A percentile compares a stretch with the other conserved stretches of the same genome.
Conservation (phyloP, 2,329 filamentous ascomycete species). For the Ascosphaera aggregata region DNA sequence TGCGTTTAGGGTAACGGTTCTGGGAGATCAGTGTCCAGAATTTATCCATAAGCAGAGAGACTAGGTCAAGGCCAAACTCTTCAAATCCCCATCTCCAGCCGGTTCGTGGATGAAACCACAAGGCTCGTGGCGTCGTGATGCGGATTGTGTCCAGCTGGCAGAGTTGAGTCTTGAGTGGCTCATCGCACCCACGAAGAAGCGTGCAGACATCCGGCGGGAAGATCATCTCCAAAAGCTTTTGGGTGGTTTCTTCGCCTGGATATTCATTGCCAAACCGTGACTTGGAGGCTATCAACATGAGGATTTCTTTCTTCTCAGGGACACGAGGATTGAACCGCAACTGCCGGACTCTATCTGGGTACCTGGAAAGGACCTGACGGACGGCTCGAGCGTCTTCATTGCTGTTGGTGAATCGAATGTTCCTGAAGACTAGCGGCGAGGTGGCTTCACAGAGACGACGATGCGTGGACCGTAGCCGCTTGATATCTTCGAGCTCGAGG, state of each 20-base stretch:
- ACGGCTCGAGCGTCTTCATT: not conserved
- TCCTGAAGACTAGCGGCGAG: not conserved
- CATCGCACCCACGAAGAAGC: not conserved
- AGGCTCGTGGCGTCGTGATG: not conserved
- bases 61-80: not conserved
- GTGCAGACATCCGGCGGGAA: not conserved
- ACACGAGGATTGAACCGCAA: not conserved
- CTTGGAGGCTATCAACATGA: not conserved
- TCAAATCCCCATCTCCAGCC: not conserved
- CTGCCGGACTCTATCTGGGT: not conserved
- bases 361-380: not conserved
- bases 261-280: not conserved
- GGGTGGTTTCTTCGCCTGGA: not conserved
- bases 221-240: not conserved
- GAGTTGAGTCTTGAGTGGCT: not conserved
- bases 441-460: not conserved
- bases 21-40: not conserved
- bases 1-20: not conserved
- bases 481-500: not conserved
- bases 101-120: not conserved
- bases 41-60: not conserved
- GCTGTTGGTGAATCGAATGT: not conserved
- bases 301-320: not conserved
- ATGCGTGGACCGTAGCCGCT: not conserved
- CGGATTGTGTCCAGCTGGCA: not conserved